These are phyloP conservation scores for Inosperma sp. DNA, from an alignment of 768 basidiomycete species.

Conservation along the genomic window DNA sequence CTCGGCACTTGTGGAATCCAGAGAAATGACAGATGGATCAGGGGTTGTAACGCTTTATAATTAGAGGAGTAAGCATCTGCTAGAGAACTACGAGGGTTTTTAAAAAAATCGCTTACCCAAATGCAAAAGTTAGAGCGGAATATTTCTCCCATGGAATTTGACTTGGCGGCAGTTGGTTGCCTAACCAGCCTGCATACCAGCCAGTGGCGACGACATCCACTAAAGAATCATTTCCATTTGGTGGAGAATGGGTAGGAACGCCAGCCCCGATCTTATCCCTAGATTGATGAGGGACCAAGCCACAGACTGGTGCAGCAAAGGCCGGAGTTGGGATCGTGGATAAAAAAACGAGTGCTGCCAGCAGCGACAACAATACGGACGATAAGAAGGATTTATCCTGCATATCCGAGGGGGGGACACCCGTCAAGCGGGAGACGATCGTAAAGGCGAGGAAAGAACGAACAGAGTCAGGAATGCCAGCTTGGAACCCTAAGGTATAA, in stretches of 20 bases:
- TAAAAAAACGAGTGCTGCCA: constrained; percentile 25
- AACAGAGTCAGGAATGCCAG: no score
- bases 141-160: constrained; percentile 54
- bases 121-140: constrained; percentile 43
- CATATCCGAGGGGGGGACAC: not conserved
- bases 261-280: not conserved
- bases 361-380: constrained; percentile 20
- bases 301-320: constrained; percentile 30
- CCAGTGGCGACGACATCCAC: constrained; percentile 43
- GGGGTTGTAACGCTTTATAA: constrained; percentile 33
- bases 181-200: constrained; percentile 57
- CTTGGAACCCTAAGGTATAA: no score
- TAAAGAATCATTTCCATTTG: constrained; percentile 11
- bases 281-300: constrained; percentile 29
- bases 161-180: constrained; percentile 34
- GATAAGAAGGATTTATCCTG: constrained; percentile 1
- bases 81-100: no score
- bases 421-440: constrained; percentile 4
- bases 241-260: constrained; percentile 2
- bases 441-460: no score
- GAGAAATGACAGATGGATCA: constrained; percentile 29
- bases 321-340: constrained; percentile 13
- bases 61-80: no score
- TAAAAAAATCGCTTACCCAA: constrained; percentile 37
- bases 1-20: constrained; percentile 40